Base-by-base conservation (phyloP, 2,329 filamentous ascomycete genomes). In the Neurospora sp. region DNA sequence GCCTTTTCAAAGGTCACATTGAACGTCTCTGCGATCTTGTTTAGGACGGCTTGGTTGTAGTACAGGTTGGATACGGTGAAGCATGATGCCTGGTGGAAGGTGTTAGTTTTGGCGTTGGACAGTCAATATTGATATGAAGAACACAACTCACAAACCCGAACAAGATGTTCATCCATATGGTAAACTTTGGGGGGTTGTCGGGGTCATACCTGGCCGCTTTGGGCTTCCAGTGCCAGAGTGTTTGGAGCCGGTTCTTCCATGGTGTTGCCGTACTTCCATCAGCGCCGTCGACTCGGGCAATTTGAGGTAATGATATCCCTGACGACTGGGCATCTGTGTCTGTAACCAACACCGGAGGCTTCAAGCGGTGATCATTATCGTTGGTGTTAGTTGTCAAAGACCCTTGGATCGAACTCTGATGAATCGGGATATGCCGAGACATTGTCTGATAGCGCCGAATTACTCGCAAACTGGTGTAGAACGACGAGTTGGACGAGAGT, bases 31-130 rank as follows among this genome's bases (percentile, higher is more conserved):
- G 92, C 91, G 52, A 96, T 84, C 67, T 91, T 87, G 76, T 93
- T 92, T 33, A 95, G 81, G 66, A 95, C 91, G 0, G 92, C 91
- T 75, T 94, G 91, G 71, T 87, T 92, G 79, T 95, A 93, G 80
- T 95, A 95, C 3, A 95, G 82, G 74, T 94, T 94, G 19, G 91
- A 91, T 6, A 94, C 92, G 0, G 90, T 92, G 73, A 92, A 88
- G 4, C 88, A 85, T 0, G 82, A 81, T 2, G 85, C 80, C 85
- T 87, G 28, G 17, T 19, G 10, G 66, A 2, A 17, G 23, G 10
- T 11, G 19, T 23, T 41, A 68, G 36, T 8, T 46, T 41, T 41
- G 40, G 12, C 2, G 4, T 12, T 62, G 38, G 15, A 41, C 40
- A 41, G 15, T 41, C 41, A 23, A 33, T 28, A 4, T 33, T 33